These are phyloP conservation scores for Aegilops speltoides DNA, from an alignment of 176 grass and related monocot genomes.

Conservation along the genomic window DNA sequence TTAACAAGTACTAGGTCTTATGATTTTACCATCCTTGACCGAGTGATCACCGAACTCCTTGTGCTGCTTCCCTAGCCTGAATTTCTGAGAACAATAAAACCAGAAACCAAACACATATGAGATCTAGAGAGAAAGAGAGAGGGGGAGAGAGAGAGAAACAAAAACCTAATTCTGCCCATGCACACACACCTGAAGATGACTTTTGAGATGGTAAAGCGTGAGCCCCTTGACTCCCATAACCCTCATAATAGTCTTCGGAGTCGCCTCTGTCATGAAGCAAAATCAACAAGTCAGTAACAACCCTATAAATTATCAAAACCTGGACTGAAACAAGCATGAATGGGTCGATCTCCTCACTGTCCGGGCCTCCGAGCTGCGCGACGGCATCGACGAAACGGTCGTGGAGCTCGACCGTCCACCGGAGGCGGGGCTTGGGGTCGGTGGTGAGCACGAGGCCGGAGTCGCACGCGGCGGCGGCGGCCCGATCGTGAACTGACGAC, in stretches of 20 bases:
- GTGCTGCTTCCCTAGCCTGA: constrained; percentile 94
- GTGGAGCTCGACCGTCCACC: constrained; percentile 95
- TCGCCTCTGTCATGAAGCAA: constrained; percentile 61
- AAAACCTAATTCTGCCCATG: constrained; percentile 24
- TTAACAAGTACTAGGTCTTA: background rate
- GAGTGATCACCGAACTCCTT: constrained; percentile 89
- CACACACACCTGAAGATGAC: constrained; percentile 84
- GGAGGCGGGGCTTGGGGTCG: constrained; percentile 94
- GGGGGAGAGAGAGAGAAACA: background rate
- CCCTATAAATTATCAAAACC: background rate
- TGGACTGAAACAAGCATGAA: background rate
- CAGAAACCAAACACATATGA: constrained; percentile 10
- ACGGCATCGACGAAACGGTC: constrained; percentile 95
- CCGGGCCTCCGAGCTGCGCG: constrained; percentile 88
- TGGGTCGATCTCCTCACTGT: constrained; percentile 49
- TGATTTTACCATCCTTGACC: constrained; percentile 63
- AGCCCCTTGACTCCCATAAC: constrained; percentile 99
- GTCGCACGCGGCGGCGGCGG: constrained; percentile 50
- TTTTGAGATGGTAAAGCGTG: constrained; percentile 96
- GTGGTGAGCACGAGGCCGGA: constrained; percentile 98
- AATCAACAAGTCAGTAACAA: background rate
- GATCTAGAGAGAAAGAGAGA: background rate
- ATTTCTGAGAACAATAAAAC: constrained; percentile 57
- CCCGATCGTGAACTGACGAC: constrained; percentile 48
- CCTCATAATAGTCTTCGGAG: constrained; percentile 99